Evolutionary conservation across 371 early-diverging fungal genomes (phyloP).

Genomic region (Lichtheimia hyalospora): DNA sequence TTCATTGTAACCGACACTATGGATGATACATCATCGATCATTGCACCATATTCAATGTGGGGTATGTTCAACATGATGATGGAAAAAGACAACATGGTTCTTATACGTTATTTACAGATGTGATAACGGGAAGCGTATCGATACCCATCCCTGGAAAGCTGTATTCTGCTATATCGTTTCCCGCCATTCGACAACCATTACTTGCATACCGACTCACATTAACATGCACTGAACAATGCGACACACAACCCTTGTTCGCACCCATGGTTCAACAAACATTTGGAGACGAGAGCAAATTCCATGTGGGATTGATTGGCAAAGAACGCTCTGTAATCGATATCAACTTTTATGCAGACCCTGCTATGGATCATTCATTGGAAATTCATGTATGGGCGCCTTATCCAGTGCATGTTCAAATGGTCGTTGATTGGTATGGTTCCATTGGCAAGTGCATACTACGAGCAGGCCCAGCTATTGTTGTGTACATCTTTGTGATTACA

Average conservation of each 20-base stretch:
- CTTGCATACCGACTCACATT: constrained; percentile 56
- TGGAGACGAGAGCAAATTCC: constrained; percentile 45
- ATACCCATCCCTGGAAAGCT: no score
- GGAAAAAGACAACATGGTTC: no score
- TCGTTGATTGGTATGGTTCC: constrained; percentile 74
- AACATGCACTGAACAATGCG: neutral
- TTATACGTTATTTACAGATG: no score
- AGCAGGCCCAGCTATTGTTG: constrained; percentile 53
- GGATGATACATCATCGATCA: neutral
- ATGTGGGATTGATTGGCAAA: constrained; percentile 4
- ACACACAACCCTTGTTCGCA: constrained; percentile 37
- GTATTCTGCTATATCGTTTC: constrained; percentile 19
- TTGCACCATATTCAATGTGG: neutral
- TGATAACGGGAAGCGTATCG: no score
- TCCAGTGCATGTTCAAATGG: constrained; percentile 41
- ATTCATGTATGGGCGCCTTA: constrained; percentile 63
- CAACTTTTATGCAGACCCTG: constrained; percentile 26
- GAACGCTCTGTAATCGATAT: constrained; percentile 10
- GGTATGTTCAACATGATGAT: neutral
- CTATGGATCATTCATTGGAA: constrained; percentile 25
- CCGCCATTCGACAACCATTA: constrained; percentile 58
- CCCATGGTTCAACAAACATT: constrained; percentile 70
- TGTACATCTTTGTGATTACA: constrained; percentile 18
- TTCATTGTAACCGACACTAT: constrained; percentile 5
- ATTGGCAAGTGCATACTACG: constrained; percentile 67